A percentile compares a stretch with the other conserved stretches of the same genome.
phyloP scores from a whole-genome alignment of 352 stramenopile genomes.

The Globisporangium splendens region DNA sequence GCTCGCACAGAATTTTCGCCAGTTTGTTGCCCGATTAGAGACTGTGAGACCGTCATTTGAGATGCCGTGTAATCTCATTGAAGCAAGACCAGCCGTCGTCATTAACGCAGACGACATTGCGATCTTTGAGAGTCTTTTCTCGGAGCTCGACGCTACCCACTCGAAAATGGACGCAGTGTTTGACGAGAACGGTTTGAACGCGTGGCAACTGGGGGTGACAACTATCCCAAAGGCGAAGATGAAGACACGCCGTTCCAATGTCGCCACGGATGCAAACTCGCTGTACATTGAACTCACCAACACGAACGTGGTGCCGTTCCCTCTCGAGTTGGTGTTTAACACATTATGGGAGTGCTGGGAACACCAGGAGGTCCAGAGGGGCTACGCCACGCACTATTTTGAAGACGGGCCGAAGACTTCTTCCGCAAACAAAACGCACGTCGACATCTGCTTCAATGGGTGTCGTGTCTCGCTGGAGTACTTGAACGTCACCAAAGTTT shows the following conservation, averaged over 20 bases:
- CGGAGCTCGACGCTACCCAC: slow-evolving; percentile 3
- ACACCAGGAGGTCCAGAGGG: neutral
- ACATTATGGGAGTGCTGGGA: slow-evolving; percentile 10
- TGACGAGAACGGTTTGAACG: slow-evolving; percentile 2
- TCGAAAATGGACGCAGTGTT: slow-evolving; percentile 6
- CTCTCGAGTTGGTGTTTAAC: slow-evolving; percentile 1
- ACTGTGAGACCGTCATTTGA: neutral
- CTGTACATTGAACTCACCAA: slow-evolving; percentile 8
- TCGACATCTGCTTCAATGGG: too few relatives aligned
- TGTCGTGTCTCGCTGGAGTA: too few relatives aligned
- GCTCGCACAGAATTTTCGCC: neutral
- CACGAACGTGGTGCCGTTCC: slow-evolving; percentile 8
- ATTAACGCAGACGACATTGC: slow-evolving; percentile 1
- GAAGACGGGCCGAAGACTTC: too few relatives aligned
- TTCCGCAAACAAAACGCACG: too few relatives aligned
- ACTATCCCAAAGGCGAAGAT: neutral
- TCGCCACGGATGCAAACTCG: neutral
- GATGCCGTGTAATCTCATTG: too few relatives aligned
- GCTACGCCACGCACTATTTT: too few relatives aligned
- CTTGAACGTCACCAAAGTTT: too few relatives aligned
- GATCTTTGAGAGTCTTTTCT: neutral
- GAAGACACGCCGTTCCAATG: neutral
- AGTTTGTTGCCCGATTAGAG: too few relatives aligned
- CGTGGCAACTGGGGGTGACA: slow-evolving; percentile 4
- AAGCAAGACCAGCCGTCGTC: neutral